Base-by-base conservation (phyloP, 2,329 filamentous ascomycete genomes). In the Orbilia brochopaga region DNA sequence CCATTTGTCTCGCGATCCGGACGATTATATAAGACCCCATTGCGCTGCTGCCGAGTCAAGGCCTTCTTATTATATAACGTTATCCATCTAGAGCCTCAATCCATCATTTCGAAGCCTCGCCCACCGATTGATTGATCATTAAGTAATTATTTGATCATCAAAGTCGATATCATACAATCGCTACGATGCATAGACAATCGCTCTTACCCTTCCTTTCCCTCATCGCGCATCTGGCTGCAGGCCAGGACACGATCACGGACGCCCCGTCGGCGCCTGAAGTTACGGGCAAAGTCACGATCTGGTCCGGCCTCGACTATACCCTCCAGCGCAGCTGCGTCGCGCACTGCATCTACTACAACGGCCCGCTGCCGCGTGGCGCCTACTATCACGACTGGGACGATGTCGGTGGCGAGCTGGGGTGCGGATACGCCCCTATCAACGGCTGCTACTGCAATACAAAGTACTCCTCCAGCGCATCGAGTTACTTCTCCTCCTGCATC, bases 391-490 rank as follows among this genome's bases (percentile, higher is more conserved):
- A 73, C 13, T 75, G 74, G 74, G 69, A 75, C 54, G 76, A 76
- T 50, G 73, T 78, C 2, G 76, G 76, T 27, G 61, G 73, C 30
- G 67, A 72, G 11, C 67, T 77, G 2, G 73, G 74, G 27, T 77
- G 76, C 62, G 75, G 75, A 21, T 77, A 74, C 67, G 58, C 56
- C 10, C 74, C 75, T 3, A 73, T 74, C 60, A 77, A 77, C 60
- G 75, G 62, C 32, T 77, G 77, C 64, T 75, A 74, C 63, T 77
- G 76, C 63, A 75, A 74, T 57, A 67, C 74, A 8, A 69, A 58
- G 32, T 73, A 75, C 40, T 74, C 61, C 2, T 66, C 61, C 54
- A 77, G 74, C 46, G 77, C 76, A 2, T 76, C 76, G 1, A 61
- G 73, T 8, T 77, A 77, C 56, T 65, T 78, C 42, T 74, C 63